Evolutionary conservation across 805 yeast genomes (phyloP), one percentile per base, ranked within the genome.

Genomic region (Saccharomycopsis sp.): DNA sequence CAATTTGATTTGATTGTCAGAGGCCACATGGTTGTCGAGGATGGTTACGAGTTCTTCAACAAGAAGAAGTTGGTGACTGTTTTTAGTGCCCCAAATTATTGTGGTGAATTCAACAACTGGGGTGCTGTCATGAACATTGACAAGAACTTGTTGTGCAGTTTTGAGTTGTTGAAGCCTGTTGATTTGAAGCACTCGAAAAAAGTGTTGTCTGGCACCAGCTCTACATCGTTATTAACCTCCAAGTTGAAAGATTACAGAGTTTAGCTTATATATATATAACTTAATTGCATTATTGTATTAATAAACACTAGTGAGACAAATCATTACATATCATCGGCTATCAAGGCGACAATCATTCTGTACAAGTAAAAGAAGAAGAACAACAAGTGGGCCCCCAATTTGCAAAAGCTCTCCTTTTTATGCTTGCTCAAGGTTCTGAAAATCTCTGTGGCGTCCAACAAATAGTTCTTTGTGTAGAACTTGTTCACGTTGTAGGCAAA

Each of bases 371-470:
- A 87, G 80, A 92, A 89, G 75, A 92, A 92, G 81, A 89, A 68
- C 56, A 85, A 62, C 54, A 89, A 71, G 60, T 86, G 89, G 75
- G 85, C 87, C 8, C 92, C 96, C 53, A 92, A 73, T 63, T 89
- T 89, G 60, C 84, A 64, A 59, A 88, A 87, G 46, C 86, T 73
- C 65, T 88, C 97, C 61, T 81, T 82, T 75, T 92, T 89, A 68
- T 88, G 95, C 58, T 81, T 84, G 53, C 85, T 74, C 57, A 89
- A 73, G 31, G 96, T 88, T 68, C 97, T 77, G 67, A 92, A 92
- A 55, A 89, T 92, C 63, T 89, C 96, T 33, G 98, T 89, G 45
- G 97, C 97, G 62, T 92, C 98, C 60, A 88, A 76, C 49, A 84
- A 67, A 59, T 89, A 88, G 59, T 79, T 77, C 63, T 85, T 86